Evolutionary conservation across 768 basidiomycete genomes (phyloP).

Genomic region (Termitomyces sp.): DNA sequence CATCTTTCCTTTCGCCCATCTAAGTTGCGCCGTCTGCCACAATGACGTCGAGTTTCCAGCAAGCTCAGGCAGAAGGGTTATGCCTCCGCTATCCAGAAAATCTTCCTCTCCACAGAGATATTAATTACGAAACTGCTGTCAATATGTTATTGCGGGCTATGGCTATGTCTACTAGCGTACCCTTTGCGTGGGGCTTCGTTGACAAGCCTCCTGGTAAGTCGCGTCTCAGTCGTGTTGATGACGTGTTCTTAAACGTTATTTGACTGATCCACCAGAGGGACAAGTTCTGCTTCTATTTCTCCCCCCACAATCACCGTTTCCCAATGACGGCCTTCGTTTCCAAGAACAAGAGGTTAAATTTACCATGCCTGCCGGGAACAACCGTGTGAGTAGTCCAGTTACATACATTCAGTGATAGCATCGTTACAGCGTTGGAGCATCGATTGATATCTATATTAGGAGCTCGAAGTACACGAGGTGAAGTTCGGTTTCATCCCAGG

Average conservation of each 20-base stretch:
- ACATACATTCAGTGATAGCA: conserved; percentile 1
- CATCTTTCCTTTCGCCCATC: not conserved
- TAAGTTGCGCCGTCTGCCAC: not conserved
- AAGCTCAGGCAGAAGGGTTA: conserved; percentile 53
- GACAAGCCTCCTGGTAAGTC: conserved; percentile 70
- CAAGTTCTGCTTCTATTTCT: conserved; percentile 64
- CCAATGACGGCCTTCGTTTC: conserved; percentile 73
- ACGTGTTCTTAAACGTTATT: not conserved
- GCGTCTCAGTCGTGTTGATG: not conserved
- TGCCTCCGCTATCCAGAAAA: conserved; percentile 71
- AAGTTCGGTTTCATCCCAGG: conserved; percentile 78
- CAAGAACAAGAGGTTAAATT: conserved; percentile 67
- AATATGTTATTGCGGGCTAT: conserved; percentile 59
- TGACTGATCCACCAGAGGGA: conserved; percentile 41
- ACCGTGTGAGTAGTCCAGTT: conserved; percentile 42
- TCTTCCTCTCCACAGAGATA: conserved; percentile 47
- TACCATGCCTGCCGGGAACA: conserved; percentile 40
- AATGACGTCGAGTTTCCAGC: conserved; percentile 26
- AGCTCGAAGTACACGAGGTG: conserved; percentile 70
- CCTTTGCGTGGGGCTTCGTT: conserved; percentile 70
- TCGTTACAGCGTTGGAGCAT: not conserved
- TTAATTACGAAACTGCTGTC: conserved; percentile 53
- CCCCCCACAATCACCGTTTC: conserved; percentile 53
- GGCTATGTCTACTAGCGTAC: conserved; percentile 47
- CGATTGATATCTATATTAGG: conserved; percentile 33